Evolutionary conservation across 208 protist genomes (phyloP).

Genomic region (Crithidia thermophila): DNA sequence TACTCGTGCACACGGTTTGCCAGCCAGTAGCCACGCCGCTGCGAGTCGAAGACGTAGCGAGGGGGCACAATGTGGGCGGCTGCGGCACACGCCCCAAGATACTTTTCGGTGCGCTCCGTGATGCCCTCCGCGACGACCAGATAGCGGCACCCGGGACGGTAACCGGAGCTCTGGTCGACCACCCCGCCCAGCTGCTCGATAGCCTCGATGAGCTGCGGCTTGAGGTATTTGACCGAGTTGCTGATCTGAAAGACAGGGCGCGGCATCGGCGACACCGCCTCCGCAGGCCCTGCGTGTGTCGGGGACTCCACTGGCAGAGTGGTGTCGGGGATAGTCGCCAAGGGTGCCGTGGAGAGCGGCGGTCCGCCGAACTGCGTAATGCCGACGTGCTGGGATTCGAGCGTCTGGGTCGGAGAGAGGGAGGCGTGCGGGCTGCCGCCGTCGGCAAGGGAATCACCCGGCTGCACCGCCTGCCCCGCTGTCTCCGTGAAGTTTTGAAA

Average conservation of each 20-base stretch:
- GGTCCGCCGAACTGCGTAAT: conserved; percentile 11
- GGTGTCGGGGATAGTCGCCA: not conserved
- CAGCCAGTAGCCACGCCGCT: conserved; percentile 63
- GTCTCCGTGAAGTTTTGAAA: not conserved
- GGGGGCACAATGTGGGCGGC: conserved; percentile 65
- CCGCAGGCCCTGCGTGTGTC: not conserved
- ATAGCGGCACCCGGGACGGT: conserved; percentile 48
- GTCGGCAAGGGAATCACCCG: not conserved
- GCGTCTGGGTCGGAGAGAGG: not conserved
- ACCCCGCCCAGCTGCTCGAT: conserved; percentile 48
- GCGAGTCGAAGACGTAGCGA: conserved; percentile 66
- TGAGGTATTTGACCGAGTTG: conserved; percentile 49
- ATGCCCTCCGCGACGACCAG: conserved; percentile 66
- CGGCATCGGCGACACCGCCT: not conserved
- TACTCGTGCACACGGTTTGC: conserved; percentile 47
- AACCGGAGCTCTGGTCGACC: conserved; percentile 49
- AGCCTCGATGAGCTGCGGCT: conserved; percentile 38
- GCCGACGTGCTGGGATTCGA: conserved; percentile 35
- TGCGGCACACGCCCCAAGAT: conserved; percentile 70
- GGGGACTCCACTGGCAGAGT: not conserved
- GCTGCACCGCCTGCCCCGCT: not conserved
- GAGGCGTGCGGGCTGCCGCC: not conserved
- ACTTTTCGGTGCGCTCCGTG: conserved; percentile 82
- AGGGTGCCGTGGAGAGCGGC: not conserved
- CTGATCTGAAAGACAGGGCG: conserved; percentile 65